Evolutionary conservation across 2,329 filamentous ascomycete genomes (phyloP).

Genomic region (Leptographium procerum): DNA sequence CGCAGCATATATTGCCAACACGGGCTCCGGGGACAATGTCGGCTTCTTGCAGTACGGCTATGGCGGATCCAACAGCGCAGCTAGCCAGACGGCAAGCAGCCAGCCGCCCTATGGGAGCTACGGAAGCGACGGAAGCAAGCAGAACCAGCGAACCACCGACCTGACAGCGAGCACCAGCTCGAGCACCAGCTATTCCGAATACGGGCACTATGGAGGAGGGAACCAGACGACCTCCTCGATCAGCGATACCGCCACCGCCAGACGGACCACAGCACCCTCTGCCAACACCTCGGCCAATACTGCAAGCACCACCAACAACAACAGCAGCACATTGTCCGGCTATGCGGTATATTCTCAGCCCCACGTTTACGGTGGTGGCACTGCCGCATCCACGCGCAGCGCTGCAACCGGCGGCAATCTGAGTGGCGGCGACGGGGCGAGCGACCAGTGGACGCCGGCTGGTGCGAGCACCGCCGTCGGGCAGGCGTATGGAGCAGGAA

Average conservation of each 20-base stretch:
- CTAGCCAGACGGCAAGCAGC: conserved; percentile 10
- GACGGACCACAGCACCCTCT: not conserved
- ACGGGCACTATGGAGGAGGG: not conserved
- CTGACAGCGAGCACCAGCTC: not conserved
- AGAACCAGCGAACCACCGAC: not conserved
- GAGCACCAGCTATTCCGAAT: not conserved
- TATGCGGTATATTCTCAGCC: not conserved
- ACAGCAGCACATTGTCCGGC: not conserved
- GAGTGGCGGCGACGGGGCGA: not conserved
- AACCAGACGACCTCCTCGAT: not conserved
- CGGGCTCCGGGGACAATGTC: not conserved
- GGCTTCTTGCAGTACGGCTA: not conserved
- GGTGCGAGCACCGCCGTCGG: not conserved
- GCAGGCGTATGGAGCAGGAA: not conserved
- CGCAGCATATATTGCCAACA: not conserved
- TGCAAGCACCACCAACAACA: too few relatives aligned
- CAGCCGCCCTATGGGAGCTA: not conserved
- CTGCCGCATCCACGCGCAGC: not conserved
- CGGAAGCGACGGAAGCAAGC: not conserved
- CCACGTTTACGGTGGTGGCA: not conserved
- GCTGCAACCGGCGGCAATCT: not conserved
- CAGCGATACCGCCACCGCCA: not conserved
- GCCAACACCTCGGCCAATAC: too few relatives aligned
- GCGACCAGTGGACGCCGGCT: not conserved
- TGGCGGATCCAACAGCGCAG: conserved; percentile 9